phyloP scores from a whole-genome alignment of 805 yeast species.

The Priceomyces castillae region DNA sequence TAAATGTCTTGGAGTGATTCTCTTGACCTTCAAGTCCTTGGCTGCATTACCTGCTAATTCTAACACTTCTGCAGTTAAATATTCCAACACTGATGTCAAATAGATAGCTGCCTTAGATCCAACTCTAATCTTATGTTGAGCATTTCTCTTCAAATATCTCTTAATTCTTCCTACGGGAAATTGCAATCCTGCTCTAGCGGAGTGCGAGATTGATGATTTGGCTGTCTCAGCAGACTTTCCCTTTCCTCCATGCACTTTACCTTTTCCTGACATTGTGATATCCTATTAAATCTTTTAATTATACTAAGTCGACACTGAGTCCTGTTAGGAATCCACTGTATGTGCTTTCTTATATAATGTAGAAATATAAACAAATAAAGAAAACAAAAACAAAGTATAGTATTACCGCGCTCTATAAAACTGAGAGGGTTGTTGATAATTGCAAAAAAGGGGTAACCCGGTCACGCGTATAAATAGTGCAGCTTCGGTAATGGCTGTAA shows the following conservation, averaged over 20 bases:
- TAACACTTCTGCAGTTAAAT: constrained; percentile 93
- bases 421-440: constrained; percentile 2
- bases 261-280: constrained; percentile 66
- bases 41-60: constrained; percentile 99
- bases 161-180: constrained; percentile 99
- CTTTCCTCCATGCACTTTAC: constrained; percentile 95
- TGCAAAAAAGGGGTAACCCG: constrained; percentile 6
- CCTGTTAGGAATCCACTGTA: neutral
- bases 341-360: constrained; percentile 1
- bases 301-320: constrained; percentile 3
- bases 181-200: constrained; percentile 91
- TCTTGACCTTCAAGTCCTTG: constrained; percentile 88
- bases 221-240: constrained; percentile 80
- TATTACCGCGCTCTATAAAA: constrained; percentile 2
- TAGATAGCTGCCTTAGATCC: constrained; percentile 90
- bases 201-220: constrained; percentile 78
- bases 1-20: constrained; percentile 96
- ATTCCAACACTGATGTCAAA: constrained; percentile 92
- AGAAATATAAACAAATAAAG: constrained; percentile 6
- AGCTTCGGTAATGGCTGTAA: neutral
- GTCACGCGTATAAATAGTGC: neutral
- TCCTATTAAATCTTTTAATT: neutral
- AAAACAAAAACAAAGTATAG: constrained; percentile 5
- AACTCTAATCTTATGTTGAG: constrained; percentile 78
- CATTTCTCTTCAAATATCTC: constrained; percentile 88